Evolutionary conservation across 2,329 filamentous ascomycete species (phyloP).

Genomic region (Orbilia javanica): DNA sequence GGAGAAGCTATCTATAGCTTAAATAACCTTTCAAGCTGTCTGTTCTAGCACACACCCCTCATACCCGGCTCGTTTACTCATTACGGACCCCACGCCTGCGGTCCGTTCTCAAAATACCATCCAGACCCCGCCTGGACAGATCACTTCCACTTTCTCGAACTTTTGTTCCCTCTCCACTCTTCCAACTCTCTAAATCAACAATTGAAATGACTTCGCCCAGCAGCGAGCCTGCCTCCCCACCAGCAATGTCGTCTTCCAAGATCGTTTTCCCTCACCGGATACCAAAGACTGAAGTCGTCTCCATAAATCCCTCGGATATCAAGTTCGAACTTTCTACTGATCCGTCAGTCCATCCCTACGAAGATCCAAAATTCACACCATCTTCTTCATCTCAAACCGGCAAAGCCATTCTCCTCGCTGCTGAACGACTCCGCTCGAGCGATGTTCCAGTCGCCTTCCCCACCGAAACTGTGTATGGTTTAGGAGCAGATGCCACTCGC

Average conservation of each 20-base stretch:
- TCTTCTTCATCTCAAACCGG: conserved; percentile 53
- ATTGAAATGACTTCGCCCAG: conserved; percentile 36
- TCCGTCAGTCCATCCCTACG: conserved; percentile 59
- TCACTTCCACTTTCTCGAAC: conserved; percentile 1
- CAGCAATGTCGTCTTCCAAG: conserved; percentile 31
- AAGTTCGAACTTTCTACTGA: conserved; percentile 53
- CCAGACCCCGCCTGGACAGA: not conserved
- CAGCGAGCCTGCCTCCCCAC: conserved; percentile 33
- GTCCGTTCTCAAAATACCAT: not conserved
- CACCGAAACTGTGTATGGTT: conserved; percentile 96
- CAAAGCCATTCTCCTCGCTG: conserved; percentile 73
- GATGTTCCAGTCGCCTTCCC: conserved; percentile 91
- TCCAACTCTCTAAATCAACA: not conserved
- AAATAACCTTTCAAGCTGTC: conserved; percentile 18
- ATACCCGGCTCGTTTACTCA: conserved; percentile 5
- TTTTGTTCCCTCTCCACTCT: conserved; percentile 36
- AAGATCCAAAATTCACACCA: conserved; percentile 60
- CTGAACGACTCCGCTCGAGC: conserved; percentile 73
- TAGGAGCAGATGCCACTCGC: conserved; percentile 94
- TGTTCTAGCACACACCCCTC: not conserved
- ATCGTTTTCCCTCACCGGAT: conserved; percentile 46
- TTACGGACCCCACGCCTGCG: conserved; percentile 6
- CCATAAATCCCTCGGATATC: conserved; percentile 59
- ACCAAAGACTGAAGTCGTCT: conserved; percentile 53
- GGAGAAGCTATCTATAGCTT: conserved; percentile 31